A percentile compares a stretch with the other conserved stretches of the same genome.
phyloP scores from a whole-genome alignment of 495 filamentous ascomycete genomes.

The Margaritispora aquatica region DNA sequence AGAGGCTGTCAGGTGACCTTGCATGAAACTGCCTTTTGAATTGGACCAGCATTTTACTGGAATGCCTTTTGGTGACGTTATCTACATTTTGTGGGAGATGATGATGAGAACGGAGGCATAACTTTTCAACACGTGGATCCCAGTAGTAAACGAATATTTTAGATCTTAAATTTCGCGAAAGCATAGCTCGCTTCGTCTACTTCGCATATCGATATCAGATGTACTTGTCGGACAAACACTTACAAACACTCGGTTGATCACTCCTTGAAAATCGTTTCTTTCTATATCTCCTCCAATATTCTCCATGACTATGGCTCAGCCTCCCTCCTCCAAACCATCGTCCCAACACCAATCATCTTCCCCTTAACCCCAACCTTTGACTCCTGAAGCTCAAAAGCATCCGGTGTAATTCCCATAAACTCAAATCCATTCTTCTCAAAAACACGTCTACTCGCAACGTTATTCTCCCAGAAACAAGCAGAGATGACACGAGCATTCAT shows the following conservation, averaged over 20 bases:
- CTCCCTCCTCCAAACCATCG: neutral
- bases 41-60: too few relatives aligned
- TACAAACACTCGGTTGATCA: too few relatives aligned
- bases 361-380: neutral
- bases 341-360: conserved; percentile 4
- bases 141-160: too few relatives aligned
- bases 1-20: neutral
- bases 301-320: neutral
- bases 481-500: neutral
- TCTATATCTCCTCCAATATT: neutral
- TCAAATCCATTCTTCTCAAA: conserved; percentile 8
- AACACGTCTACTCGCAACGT: neutral
- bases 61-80: too few relatives aligned
- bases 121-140: too few relatives aligned
- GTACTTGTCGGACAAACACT: too few relatives aligned
- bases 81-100: too few relatives aligned
- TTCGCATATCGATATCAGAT: too few relatives aligned
- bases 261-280: too few relatives aligned
- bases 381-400: neutral
- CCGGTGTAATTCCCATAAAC: neutral
- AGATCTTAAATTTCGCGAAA: too few relatives aligned
- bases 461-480: neutral
- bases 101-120: too few relatives aligned
- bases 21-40: neutral
- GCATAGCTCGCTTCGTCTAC: too few relatives aligned